Evolutionary conservation across 495 filamentous ascomycete species (phyloP).

Genomic region (Xylaria palmicola): DNA sequence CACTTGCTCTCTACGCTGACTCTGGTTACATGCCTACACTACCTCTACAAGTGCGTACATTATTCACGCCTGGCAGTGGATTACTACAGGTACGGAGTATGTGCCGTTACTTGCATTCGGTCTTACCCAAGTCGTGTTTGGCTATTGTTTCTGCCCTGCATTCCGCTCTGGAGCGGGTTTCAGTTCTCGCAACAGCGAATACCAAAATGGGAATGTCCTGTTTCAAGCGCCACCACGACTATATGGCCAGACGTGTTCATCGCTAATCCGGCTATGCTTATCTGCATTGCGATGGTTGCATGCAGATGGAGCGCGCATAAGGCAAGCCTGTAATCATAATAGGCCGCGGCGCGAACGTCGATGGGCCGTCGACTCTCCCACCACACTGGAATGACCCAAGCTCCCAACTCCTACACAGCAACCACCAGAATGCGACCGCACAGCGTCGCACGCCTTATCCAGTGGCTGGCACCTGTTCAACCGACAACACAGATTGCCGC

Average conservation of each 20-base stretch:
- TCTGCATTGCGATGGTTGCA: constrained; percentile 10
- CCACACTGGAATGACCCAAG: constrained; percentile 7
- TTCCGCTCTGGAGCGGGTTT: constrained; percentile 13
- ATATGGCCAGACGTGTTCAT: not conserved
- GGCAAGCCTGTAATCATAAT: not conserved
- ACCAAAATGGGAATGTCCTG: constrained; percentile 16
- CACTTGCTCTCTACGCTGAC: not conserved
- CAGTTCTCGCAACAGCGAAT: not conserved
- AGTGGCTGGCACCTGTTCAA: constrained; percentile 15
- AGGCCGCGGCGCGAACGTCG: not conserved
- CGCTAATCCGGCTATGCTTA: not conserved
- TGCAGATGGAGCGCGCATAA: constrained; percentile 10
- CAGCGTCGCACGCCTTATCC: constrained; percentile 8
- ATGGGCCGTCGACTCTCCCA: not conserved
- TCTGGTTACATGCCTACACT: not conserved
- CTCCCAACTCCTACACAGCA: constrained; percentile 5
- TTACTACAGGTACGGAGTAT: no score
- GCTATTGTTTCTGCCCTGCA: constrained; percentile 7
- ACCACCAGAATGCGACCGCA: constrained; percentile 8
- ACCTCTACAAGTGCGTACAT: no score
- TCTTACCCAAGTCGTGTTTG: not conserved
- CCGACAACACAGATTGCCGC: constrained; percentile 11
- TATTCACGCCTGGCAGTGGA: not conserved
- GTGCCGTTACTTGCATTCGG: not conserved
- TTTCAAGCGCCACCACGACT: not conserved